These are phyloP conservation scores for Acanthamoeba royreba DNA, from an alignment of 208 protist genomes.

Conservation along the genomic window DNA sequence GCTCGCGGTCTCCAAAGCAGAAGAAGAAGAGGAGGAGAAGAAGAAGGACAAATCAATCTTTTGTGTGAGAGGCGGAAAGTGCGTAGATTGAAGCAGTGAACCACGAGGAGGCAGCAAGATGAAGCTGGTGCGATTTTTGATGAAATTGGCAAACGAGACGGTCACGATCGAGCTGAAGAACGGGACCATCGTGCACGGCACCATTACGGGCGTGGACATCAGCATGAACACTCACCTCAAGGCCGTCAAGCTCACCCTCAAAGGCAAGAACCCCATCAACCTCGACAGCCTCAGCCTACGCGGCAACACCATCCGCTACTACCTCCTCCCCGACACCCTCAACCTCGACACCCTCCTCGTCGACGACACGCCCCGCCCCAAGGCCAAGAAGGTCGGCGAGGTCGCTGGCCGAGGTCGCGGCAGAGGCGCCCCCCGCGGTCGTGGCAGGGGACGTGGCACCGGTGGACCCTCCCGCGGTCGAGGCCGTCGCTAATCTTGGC, in stretches of 20 bases:
- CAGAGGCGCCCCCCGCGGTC: not conserved
- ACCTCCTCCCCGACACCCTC: slow-evolving; percentile 95
- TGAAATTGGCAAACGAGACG: slow-evolving; percentile 95
- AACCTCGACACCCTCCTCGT: slow-evolving; percentile 92
- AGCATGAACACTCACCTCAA: slow-evolving; percentile 98
- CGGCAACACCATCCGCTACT: slow-evolving; percentile 96
- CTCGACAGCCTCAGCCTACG: slow-evolving; percentile 95
- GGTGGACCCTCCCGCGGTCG: not conserved
- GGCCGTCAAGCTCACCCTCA: slow-evolving; percentile 96
- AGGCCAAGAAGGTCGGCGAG: not conserved
- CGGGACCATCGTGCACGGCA: slow-evolving; percentile 94
- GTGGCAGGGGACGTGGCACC: not conserved
- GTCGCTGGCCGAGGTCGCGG: not conserved
- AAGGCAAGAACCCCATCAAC: slow-evolving; percentile 91
- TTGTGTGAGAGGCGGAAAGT: not conserved
- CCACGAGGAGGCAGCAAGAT: slow-evolving; percentile 43
- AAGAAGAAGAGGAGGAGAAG: no score
- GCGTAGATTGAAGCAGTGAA: no score
- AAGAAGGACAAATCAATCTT: not conserved
- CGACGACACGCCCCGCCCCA: slow-evolving; percentile 20
- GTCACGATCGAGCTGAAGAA: slow-evolving; percentile 99
- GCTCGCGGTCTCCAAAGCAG: no score
- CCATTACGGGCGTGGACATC: slow-evolving; percentile 84
- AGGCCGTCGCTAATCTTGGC: not conserved
- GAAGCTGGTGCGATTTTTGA: slow-evolving; percentile 94